Conservation (phyloP, 441 rosid genomes). For the Populus hybrid region DNA sequence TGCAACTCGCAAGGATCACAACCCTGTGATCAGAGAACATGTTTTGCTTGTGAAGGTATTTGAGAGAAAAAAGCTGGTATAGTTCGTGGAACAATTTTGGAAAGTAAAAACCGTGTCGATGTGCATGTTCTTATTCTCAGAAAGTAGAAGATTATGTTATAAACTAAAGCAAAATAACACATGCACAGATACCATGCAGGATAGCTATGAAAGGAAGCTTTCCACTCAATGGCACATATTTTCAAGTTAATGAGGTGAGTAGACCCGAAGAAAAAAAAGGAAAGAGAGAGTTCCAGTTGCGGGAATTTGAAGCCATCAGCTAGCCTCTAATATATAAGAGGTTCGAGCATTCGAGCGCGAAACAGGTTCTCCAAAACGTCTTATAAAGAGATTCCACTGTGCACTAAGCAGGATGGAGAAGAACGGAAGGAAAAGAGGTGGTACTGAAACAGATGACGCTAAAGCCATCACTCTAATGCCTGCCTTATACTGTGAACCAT, state of each 20-base stretch:
- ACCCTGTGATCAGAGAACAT: slow-evolving; percentile 1
- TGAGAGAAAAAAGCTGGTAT: neutral
- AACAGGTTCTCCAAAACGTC: neutral
- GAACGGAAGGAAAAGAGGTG: neutral
- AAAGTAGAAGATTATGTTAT: too few relatives aligned
- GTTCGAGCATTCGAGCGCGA: neutral
- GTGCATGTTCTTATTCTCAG: too few relatives aligned
- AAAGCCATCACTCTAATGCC: neutral
- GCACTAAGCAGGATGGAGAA: neutral
- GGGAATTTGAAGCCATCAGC: neutral
- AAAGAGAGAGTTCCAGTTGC: neutral
- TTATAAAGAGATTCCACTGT: too few relatives aligned
- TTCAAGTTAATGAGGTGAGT: slow-evolving; percentile 2
- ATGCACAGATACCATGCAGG: neutral
- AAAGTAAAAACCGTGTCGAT: neutral
- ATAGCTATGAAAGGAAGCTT: slow-evolving; percentile 1
- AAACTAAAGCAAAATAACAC: too few relatives aligned
- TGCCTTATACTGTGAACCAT: too few relatives aligned
- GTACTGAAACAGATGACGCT: neutral
- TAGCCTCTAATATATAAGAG: too few relatives aligned
- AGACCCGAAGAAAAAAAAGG: neutral
- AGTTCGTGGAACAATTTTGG: slow-evolving; percentile 19
- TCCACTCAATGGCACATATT: neutral
- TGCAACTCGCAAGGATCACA: slow-evolving; percentile 16
- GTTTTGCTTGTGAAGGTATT: slow-evolving; percentile 8